Base-by-base conservation (phyloP, 2,329 filamentous ascomycete species). In the Exophiala mesophila region DNA sequence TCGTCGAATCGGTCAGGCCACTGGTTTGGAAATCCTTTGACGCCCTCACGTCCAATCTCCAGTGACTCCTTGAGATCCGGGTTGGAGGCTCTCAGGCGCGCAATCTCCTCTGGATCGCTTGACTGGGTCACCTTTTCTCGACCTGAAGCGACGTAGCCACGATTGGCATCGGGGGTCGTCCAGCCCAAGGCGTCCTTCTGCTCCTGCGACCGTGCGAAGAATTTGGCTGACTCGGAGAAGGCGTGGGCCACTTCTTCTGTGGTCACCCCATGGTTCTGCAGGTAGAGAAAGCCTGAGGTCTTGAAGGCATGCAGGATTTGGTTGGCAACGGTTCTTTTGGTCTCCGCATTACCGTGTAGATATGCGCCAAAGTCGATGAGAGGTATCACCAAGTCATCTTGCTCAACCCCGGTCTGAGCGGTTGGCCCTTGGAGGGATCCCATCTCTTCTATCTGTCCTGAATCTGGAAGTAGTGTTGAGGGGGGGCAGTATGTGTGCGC, bases 221-320 rank as follows among this genome's bases (percentile, higher is more conserved):
- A 89, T 49, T 70, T 67, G 36, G 81, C 79, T 4, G 84, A 88
- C 43, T 74, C 72, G 49, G 69, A 61, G 61, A 92, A 94, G 46
- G 83, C 74, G 44, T 73, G 64, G 45, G 74, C 62, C 9, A 88
- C 67, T 7, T 74, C 72, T 6, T 74, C 66, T 3, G 75, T 57
- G 0, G 80, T 65, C 47, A 95, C 83, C 29, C 83, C 77, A 53
- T 90, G 82, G 63, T 90, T 85, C 55, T 82, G 82, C 28, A 94
- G 77, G 65, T 95, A 95, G 59, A 96, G 77, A 70, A 96, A 95
- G 44, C 89, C 89, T 2, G 88, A 85, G 1, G 77, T 82, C 57
- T 88, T 84, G 69, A 96, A 94, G 30, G 86, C 88, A 39, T 79
- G 60, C 9, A 90, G 79, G 54, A 95, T 81, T 29, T 83, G 78